Base-by-base conservation (phyloP, 805 yeast species). In the Hanseniaspora thailandica region DNA sequence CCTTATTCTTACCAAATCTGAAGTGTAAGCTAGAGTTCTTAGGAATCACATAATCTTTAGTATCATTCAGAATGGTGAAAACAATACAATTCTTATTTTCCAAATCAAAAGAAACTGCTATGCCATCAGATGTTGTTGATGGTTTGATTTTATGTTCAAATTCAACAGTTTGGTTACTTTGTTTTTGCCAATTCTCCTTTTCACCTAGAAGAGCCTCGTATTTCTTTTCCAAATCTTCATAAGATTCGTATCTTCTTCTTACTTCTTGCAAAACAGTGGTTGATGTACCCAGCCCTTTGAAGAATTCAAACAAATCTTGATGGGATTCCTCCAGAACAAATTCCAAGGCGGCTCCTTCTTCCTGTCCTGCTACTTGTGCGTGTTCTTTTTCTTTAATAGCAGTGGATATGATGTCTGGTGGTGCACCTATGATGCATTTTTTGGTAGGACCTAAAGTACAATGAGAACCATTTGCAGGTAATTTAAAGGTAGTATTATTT, bases 291-390 rank as follows among this genome's bases (percentile, higher is more conserved):
- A 62, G 49, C 6, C 60, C 57, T 13, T 62, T 45, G 45, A 59
- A 65, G 55, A 62, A 61, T 5, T 62, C 60, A 49, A 60, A 61
- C 9, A 63, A 39, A 6, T 56, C 59, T 25, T 58, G 47, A 36
- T 60, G 51, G 6, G 54, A 45, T 19, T 57, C 57, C 1, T 62
- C 59, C 22, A 64, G 57, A 45, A 62, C 60, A 13, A 62, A 46
- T 19, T 48, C 52, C 15, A 46, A 36, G 9, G 17, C 25, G 8
- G 12, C 19, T 7, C 25, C 5, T 17, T 26, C 46, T 25, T 25
- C 45, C n/a, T n/a, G n/a, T n/a, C n/a, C n/a, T n/a, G n/a, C n/a
- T n/a, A n/a, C n/a, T n/a, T n/a, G n/a, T n/a, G n/a, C n/a, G n/a
- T n/a, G n/a, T n/a, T n/a, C n/a, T n/a, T 10, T 10, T n/a, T 33